Evolutionary conservation across 2,329 filamentous ascomycete species (phyloP).

Genomic region (Mycogone perniciosa): DNA sequence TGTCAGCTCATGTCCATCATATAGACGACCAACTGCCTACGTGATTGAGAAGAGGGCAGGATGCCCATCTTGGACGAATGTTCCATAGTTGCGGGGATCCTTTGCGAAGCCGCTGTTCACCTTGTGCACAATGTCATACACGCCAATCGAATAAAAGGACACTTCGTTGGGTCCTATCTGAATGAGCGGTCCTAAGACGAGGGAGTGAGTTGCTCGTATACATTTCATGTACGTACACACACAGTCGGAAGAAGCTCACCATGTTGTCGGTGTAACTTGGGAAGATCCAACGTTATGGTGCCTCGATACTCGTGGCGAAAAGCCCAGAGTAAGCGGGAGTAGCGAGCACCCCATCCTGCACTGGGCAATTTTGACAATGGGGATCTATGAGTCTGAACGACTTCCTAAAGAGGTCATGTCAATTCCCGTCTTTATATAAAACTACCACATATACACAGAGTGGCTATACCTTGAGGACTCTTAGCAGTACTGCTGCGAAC

Average conservation of each 20-base stretch:
- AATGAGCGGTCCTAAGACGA: conserved; percentile 15
- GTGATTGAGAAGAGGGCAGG: conserved; percentile 25
- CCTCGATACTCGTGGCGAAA: conserved; percentile 19
- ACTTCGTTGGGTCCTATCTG: conserved; percentile 20
- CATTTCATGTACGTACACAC: too few relatives aligned
- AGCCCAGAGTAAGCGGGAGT: conserved; percentile 19
- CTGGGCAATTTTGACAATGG: conserved; percentile 17
- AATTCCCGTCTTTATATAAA: too few relatives aligned
- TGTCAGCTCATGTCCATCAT: conserved; percentile 7
- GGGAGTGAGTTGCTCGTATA: background rate
- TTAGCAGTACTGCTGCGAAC: too few relatives aligned
- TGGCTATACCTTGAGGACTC: too few relatives aligned
- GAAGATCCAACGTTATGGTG: conserved; percentile 17
- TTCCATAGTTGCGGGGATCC: conserved; percentile 22
- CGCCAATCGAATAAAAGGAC: conserved; percentile 22
- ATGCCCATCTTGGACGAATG: conserved; percentile 23
- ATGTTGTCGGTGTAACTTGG: conserved; percentile 18
- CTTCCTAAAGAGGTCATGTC: too few relatives aligned
- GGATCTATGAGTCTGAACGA: conserved; percentile 4
- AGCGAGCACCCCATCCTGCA: conserved; percentile 16
- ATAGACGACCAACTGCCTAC: conserved; percentile 4
- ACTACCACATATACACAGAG: too few relatives aligned
- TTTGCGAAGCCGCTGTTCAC: conserved; percentile 20
- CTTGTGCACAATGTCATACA: conserved; percentile 21
- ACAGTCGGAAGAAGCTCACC: conserved; percentile 2